phyloP scores from a whole-genome alignment of 2,329 filamentous ascomycete genomes.

The Aspergillus sp. region DNA sequence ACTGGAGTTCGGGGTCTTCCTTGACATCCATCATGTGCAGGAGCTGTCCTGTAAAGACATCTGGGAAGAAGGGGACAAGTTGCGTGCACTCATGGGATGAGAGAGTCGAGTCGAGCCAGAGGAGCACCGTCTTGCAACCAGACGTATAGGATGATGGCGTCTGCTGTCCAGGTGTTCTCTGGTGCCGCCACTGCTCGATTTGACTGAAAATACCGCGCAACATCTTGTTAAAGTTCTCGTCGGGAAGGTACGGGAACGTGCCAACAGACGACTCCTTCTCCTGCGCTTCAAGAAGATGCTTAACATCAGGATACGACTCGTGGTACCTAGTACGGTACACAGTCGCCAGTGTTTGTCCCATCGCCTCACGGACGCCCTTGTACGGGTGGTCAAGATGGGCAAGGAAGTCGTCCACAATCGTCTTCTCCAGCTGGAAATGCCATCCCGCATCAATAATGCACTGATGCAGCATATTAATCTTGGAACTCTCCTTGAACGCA shows the following conservation, averaged over 20 bases:
- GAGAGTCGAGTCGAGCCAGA: slow-evolving; percentile 89
- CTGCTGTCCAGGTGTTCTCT: slow-evolving; percentile 80
- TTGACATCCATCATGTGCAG: slow-evolving; percentile 99
- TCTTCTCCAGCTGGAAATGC: slow-evolving; percentile 89
- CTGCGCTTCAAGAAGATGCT: slow-evolving; percentile 68
- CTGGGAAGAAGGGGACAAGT: slow-evolving; percentile 83
- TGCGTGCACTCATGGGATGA: slow-evolving; percentile 90
- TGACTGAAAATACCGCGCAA: slow-evolving; percentile 69
- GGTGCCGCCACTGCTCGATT: slow-evolving; percentile 79
- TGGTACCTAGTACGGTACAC: slow-evolving; percentile 91
- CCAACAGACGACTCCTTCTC: slow-evolving; percentile 75
- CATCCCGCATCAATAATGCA: slow-evolving; percentile 82
- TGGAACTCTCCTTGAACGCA: slow-evolving; percentile 97
- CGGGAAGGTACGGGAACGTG: slow-evolving; percentile 72
- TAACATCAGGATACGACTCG: slow-evolving; percentile 81
- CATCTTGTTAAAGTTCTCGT: slow-evolving; percentile 63
- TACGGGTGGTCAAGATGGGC: slow-evolving; percentile 93
- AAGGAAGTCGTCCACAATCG: slow-evolving; percentile 83
- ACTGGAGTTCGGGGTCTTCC: slow-evolving; percentile 92
- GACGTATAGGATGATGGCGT: slow-evolving; percentile 92
- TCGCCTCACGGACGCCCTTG: slow-evolving; percentile 91
- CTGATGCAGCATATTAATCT: slow-evolving; percentile 85
- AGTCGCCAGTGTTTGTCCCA: slow-evolving; percentile 78
- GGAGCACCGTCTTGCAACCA: slow-evolving; percentile 88
- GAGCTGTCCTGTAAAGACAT: slow-evolving; percentile 82